Evolutionary conservation across 345 rosid genomes (phyloP).

Genomic region (Raphanus sativus): DNA sequence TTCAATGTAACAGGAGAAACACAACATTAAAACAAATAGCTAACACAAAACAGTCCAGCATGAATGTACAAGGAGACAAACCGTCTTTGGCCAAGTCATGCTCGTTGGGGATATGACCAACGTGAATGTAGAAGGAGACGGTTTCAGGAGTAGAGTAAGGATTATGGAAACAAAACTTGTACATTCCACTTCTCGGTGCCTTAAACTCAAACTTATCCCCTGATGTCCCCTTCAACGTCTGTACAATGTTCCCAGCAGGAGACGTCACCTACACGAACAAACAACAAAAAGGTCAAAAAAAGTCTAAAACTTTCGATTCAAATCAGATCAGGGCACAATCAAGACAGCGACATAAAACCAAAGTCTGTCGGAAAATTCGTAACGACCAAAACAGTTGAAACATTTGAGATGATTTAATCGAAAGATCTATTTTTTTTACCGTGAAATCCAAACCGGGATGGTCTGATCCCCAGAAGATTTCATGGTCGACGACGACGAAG

Average conservation of each 20-base stretch:
- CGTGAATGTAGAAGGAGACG: constrained; percentile 90
- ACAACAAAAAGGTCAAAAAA: background rate
- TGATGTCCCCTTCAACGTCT: constrained; percentile 76
- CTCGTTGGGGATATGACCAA: constrained; percentile 92
- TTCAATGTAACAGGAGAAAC: no score
- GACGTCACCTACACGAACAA: constrained; percentile 65
- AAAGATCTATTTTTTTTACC: constrained; percentile 41
- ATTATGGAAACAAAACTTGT: constrained; percentile 93
- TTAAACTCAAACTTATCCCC: constrained; percentile 94
- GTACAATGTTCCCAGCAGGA: constrained; percentile 71
- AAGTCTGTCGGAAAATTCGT: background rate
- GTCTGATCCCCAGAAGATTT: constrained; percentile 96
- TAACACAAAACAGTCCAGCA: no score
- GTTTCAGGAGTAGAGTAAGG: constrained; percentile 92
- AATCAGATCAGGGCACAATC: no score
- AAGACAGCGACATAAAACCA: background rate
- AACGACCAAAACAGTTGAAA: background rate
- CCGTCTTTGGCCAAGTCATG: constrained; percentile 97
- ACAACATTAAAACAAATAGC: no score
- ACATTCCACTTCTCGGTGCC: constrained; percentile 95
- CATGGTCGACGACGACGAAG: constrained; percentile 98
- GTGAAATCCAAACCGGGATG: constrained; percentile 95
- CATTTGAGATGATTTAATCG: background rate
- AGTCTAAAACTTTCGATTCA: background rate
- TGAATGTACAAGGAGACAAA: no score